Evolutionary conservation across 2,329 filamentous ascomycete species (phyloP).

Genomic region (Nothopassalora personata): DNA sequence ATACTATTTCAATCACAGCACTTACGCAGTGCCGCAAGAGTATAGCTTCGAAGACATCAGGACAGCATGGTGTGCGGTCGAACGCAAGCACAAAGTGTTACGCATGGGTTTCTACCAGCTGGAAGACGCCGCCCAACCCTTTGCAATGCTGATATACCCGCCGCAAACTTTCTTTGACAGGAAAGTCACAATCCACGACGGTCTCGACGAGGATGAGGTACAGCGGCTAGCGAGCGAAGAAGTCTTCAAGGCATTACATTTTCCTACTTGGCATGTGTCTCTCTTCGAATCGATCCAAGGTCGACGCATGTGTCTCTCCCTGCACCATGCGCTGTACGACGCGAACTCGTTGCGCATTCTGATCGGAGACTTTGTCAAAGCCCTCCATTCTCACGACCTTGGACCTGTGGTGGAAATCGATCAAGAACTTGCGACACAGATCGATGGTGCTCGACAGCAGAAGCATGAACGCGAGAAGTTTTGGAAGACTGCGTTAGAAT

Average conservation of each 20-base stretch:
- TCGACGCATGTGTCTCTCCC: conserved; percentile 44
- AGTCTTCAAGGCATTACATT: conserved; percentile 44
- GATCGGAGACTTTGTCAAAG: conserved; percentile 52
- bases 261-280: conserved; percentile 59
- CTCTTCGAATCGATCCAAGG: conserved; percentile 36
- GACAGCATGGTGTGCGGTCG: conserved; percentile 56
- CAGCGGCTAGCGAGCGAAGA: conserved; percentile 9
- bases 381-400: conserved; percentile 33
- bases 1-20: conserved; percentile 71
- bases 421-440: conserved; percentile 39
- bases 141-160: conserved; percentile 67
- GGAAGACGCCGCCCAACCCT: conserved; percentile 56
- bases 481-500: conserved; percentile 52
- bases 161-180: conserved; percentile 12
- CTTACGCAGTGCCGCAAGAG: conserved; percentile 45
- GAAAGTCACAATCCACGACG: neutral
- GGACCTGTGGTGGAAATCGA: conserved; percentile 35
- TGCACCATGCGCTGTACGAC: conserved; percentile 84
- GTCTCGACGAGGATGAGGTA: conserved; percentile 29
- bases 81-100: conserved; percentile 61
- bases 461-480: conserved; percentile 39
- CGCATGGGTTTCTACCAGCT: conserved; percentile 66
- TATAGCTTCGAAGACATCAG: conserved; percentile 42
- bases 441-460: conserved; percentile 9
- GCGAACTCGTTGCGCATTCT: conserved; percentile 66